phyloP scores from a whole-genome alignment of 805 yeast species.

The Barnettozyma californica region DNA sequence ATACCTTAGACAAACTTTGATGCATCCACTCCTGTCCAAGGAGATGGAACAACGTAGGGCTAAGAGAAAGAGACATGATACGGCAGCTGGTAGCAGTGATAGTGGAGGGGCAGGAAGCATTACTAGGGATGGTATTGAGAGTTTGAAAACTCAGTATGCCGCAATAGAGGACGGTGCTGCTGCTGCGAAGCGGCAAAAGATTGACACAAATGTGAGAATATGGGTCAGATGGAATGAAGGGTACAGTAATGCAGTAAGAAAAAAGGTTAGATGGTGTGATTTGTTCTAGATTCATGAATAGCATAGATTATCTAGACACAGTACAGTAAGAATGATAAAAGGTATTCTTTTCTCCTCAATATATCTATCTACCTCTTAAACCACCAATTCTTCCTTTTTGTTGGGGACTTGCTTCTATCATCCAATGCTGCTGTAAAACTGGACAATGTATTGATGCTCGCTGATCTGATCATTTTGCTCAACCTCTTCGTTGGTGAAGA shows the following conservation, averaged over 20 bases:
- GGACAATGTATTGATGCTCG: slow-evolving; percentile 24
- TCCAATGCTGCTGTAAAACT: slow-evolving; percentile 9
- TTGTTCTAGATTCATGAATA: slow-evolving; percentile 29
- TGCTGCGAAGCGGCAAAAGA: slow-evolving; percentile 24
- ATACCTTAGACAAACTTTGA: slow-evolving; percentile 18
- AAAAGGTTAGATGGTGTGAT: slow-evolving; percentile 72
- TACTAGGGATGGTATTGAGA: slow-evolving; percentile 15
- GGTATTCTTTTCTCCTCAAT: no score
- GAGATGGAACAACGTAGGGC: slow-evolving; percentile 27
- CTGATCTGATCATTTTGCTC: slow-evolving; percentile 23
- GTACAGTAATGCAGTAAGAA: slow-evolving; percentile 84
- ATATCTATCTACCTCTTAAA: slow-evolving; percentile 4
- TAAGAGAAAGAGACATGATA: slow-evolving; percentile 24
- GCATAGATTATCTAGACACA: neutral
- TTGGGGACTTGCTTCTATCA: neutral
- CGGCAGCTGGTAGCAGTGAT: slow-evolving; percentile 22
- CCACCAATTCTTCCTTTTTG: slow-evolving; percentile 8
- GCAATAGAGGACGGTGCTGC: slow-evolving; percentile 24
- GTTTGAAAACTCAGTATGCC: slow-evolving; percentile 40
- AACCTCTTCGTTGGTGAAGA: slow-evolving; percentile 21
- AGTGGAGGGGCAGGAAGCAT: slow-evolving; percentile 7
- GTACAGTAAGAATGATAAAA: no score
- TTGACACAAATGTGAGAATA: slow-evolving; percentile 32
- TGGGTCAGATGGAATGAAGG: slow-evolving; percentile 96
- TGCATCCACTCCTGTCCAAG: slow-evolving; percentile 20